Evolutionary conservation across 1,139 yeast species (phyloP), one percentile per base, ranked within the genome.

Genomic region (Tardiomyces blankii): DNA sequence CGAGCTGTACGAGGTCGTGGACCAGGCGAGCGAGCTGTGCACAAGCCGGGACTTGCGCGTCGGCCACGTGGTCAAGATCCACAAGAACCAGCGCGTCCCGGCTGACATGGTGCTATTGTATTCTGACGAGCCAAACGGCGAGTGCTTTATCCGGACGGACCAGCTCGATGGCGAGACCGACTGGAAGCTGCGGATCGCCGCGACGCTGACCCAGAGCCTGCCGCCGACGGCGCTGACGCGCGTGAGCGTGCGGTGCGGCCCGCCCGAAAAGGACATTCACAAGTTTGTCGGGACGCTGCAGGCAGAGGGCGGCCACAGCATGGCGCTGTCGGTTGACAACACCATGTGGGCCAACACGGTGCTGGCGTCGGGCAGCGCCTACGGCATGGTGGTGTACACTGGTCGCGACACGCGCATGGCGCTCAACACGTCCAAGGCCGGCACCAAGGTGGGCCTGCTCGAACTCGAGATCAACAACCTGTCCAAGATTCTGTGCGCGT

Each of bases 101-200:
- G 97, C 98, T 1, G 98, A 93, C 62, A 73, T 88, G 78, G 69
- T 93, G 2, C 65, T 93, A 35, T 66, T 93, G 41, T 94, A 87
- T 59, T 81, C 96, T 0, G 81, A 89, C 43, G 96, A 89, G 58
- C 62, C 66, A 16, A 61, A 72, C 1, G 98, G 97, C 5, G 99
- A 91, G 62, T 77, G 91, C 1, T 93, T 93, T 59, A 85, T 93
- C 53, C 84, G 94, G 57, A 93, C 99, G 0, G 99, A 93, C 67
- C 99, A 93, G 64, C 70, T 93, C 46, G 99, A 93, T 63, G 99
- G 99, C 57, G 99, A 93, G 63, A 93, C 99, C 9, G 99, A 93
- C 66, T 93, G 99, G 99, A 93, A 93, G 62, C 70, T 93, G 47
- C 71, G 96, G 55, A 69, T 85, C 30, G 93, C 96, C 0, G 74